Percentiles rank a stretch among this genome's conserved stretches.
These are phyloP conservation scores for Earliella scabrosa DNA, from an alignment of 1,284 basidiomycete genomes.

Conservation along the genomic window DNA sequence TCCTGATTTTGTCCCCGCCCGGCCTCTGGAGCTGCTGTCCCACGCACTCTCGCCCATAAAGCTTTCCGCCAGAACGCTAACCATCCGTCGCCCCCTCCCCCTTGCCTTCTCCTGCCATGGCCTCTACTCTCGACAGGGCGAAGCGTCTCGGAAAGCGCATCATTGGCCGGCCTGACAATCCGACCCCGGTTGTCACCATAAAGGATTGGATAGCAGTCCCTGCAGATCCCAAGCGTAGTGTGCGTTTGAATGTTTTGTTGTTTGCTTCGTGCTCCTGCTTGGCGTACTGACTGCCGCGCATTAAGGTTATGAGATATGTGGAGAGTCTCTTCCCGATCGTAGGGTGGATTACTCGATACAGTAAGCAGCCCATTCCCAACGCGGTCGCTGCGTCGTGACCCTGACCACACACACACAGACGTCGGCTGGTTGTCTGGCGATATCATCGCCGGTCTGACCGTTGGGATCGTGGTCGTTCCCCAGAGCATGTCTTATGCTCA, in stretches of 20 bases:
- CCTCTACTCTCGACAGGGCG: constrained; percentile 37
- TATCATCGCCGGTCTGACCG: constrained; percentile 87
- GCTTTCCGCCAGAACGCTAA: constrained; percentile 5
- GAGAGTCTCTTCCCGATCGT: constrained; percentile 81
- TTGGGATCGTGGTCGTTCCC: constrained; percentile 90
- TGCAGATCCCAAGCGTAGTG: constrained; percentile 50
- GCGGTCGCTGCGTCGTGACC: background rate
- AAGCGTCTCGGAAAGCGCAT: constrained; percentile 61
- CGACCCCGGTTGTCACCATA: constrained; percentile 59
- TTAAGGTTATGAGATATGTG: constrained; percentile 65
- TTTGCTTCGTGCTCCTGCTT: constrained; percentile 14
- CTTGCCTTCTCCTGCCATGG: constrained; percentile 38
- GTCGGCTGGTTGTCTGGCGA: constrained; percentile 79
- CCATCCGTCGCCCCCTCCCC: constrained; percentile 3
- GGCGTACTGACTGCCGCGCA: background rate
- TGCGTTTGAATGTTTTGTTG: constrained; percentile 42
- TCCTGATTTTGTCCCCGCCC: constrained; percentile 17
- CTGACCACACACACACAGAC: constrained; percentile 45
- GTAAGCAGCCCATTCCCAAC: constrained; percentile 43
- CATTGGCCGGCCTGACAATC: constrained; percentile 63
- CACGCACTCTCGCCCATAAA: constrained; percentile 12
- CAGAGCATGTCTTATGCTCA: constrained; percentile 86
- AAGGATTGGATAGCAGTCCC: constrained; percentile 52
- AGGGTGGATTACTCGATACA: constrained; percentile 86
- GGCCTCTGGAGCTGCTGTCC: background rate